Conservation (phyloP, 2,329 filamentous ascomycete genomes). For the Hypocrella siamensis region DNA sequence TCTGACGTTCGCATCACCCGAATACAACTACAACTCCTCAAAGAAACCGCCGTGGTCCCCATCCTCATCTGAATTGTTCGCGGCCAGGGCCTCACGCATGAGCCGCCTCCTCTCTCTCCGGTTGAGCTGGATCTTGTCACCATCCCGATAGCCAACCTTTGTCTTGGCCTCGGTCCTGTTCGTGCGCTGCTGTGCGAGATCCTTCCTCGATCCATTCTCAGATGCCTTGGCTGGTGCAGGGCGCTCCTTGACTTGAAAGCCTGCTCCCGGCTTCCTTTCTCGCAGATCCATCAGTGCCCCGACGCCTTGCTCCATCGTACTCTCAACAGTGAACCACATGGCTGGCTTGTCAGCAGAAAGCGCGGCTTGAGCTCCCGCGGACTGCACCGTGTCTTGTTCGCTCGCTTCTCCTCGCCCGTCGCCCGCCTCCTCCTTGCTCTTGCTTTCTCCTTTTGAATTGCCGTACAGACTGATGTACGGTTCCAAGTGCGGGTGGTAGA, state of each 20-base stretch:
- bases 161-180: slow-evolving; percentile 2
- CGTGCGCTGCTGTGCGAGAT: background rate
- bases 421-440: slow-evolving; percentile 20
- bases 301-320: slow-evolving; percentile 41
- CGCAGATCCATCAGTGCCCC: slow-evolving; percentile 36
- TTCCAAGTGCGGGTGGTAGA: slow-evolving; percentile 55
- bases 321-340: slow-evolving; percentile 55
- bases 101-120: slow-evolving; percentile 18
- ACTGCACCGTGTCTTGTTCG: slow-evolving; percentile 15
- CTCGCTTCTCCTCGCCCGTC: slow-evolving; percentile 19
- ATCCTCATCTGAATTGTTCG: slow-evolving; percentile 23
- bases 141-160: slow-evolving; percentile 9
- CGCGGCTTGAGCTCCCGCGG: slow-evolving; percentile 24
- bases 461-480: slow-evolving; percentile 52
- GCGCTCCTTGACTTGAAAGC: slow-evolving; percentile 4
- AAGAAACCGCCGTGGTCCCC: slow-evolving; percentile 41
- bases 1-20: too few relatives aligned
- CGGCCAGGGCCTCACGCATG: slow-evolving; percentile 17
- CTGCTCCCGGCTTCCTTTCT: slow-evolving; percentile 26
- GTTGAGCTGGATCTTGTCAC: slow-evolving; percentile 15
- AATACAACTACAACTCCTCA: slow-evolving; percentile 5
- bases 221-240: slow-evolving; percentile 2
- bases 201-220: background rate
- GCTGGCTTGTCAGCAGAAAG: slow-evolving; percentile 33
- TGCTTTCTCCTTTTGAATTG: slow-evolving; percentile 13